A percentile compares a stretch with the other conserved stretches of the same genome.
Conservation (phyloP, 2,329 filamentous ascomycete species). For the Penicillium sclerotigenum region DNA sequence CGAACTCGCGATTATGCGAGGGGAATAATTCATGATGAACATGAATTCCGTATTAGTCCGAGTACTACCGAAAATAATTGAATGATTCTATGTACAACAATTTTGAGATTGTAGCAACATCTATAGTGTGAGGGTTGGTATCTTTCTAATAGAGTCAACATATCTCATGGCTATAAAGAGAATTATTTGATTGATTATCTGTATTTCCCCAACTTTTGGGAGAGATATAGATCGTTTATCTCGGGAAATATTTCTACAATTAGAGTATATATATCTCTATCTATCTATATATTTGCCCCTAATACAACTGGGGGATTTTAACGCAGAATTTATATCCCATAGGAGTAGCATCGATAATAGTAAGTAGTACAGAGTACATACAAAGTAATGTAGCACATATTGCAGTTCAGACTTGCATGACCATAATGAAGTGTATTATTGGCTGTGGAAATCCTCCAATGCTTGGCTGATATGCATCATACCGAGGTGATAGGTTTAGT, state of each 20-base stretch:
- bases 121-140: no score
- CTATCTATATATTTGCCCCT: no score
- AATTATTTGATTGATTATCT: not conserved
- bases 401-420: not conserved
- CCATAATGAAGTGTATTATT: not conserved
- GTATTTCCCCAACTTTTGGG: not conserved
- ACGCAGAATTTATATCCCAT: not conserved
- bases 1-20: no score
- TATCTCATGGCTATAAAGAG: not conserved
- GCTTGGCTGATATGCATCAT: constrained; percentile 2
- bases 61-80: not conserved
- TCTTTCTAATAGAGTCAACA: not conserved
- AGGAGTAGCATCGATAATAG: not conserved
- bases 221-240: not conserved
- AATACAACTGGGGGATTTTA: no score
- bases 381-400: not conserved
- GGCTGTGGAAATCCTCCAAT: not conserved
- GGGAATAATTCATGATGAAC: constrained; percentile 4
- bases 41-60: not conserved
- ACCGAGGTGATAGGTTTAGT: constrained; percentile 11
- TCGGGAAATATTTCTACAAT: not conserved
- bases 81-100: not conserved
- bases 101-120: not conserved
- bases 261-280: not conserved
- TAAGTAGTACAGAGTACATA: not conserved